Percentiles rank a stretch among this genome's conserved stretches.
phyloP scores from a whole-genome alignment of 2,329 filamentous ascomycete genomes.

The Cladosporium sp. region DNA sequence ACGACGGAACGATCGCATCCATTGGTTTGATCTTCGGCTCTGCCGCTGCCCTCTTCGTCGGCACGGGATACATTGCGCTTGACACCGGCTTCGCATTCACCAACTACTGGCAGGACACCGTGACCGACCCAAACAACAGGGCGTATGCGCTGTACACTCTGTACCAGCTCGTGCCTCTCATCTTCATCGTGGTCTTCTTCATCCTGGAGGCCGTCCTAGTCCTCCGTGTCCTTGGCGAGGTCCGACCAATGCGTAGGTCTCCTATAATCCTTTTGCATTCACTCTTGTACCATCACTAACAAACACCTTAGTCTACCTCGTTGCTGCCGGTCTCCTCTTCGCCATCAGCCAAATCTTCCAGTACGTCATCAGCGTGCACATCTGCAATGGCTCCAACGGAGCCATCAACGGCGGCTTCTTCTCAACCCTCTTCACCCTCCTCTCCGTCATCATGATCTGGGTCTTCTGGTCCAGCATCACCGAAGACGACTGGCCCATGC shows the following conservation, averaged over 20 bases:
- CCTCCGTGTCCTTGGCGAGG: constrained; percentile 78
- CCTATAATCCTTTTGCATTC: background rate
- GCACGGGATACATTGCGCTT: constrained; percentile 91
- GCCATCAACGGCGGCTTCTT: constrained; percentile 93
- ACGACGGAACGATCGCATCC: constrained; percentile 86
- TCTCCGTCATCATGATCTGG: constrained; percentile 81
- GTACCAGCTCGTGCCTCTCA: constrained; percentile 82
- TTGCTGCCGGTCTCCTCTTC: constrained; percentile 71
- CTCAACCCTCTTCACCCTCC: constrained; percentile 84
- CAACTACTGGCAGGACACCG: constrained; percentile 61
- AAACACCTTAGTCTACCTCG: constrained; percentile 63
- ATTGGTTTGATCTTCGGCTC: constrained; percentile 71
- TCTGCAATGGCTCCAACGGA: constrained; percentile 76
- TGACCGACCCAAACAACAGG: constrained; percentile 56
- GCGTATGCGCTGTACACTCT: constrained; percentile 88
- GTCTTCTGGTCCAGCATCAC: constrained; percentile 98
- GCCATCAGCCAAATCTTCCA: constrained; percentile 93
- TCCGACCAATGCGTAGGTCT: constrained; percentile 76
- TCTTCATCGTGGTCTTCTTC: constrained; percentile 87
- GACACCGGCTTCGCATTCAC: constrained; percentile 90
- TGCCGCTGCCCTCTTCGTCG: constrained; percentile 69
- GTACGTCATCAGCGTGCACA: constrained; percentile 85
- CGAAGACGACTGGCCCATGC: constrained; percentile 90
- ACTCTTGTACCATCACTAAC: constrained; percentile 10
- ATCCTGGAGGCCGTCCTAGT: constrained; percentile 79